These are phyloP conservation scores for Arctium minus DNA, from an alignment of 129 eudicot genomes.

Conservation along the genomic window DNA sequence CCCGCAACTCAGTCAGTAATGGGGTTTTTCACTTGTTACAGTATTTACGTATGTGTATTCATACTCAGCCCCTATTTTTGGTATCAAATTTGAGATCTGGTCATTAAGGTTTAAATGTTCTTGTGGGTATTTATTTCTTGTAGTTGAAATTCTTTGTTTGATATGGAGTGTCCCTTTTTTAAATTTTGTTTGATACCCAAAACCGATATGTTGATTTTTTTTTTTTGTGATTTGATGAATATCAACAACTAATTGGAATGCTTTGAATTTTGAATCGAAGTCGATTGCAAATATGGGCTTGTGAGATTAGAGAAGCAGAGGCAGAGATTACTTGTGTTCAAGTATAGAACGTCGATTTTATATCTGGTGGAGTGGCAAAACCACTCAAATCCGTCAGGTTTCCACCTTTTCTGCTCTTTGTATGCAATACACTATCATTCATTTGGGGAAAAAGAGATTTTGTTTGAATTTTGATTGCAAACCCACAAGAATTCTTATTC, in stretches of 20 bases:
- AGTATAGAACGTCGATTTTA: constrained; percentile 55
- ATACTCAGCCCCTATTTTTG: too few species aligned
- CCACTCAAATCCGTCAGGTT: constrained; percentile 98
- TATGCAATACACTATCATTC: neutral
- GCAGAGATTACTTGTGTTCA: constrained; percentile 77
- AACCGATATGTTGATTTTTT: neutral
- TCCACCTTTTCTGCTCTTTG: neutral
- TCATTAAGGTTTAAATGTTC: too few species aligned
- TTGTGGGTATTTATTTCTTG: too few species aligned
- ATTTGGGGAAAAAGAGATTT: neutral
- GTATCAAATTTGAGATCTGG: too few species aligned
- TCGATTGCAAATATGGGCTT: constrained; percentile 44
- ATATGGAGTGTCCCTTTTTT: neutral
- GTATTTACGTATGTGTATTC: too few species aligned
- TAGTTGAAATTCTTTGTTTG: too few species aligned
- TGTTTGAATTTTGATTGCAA: neutral
- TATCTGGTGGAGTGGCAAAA: constrained; percentile 93
- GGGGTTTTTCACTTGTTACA: too few species aligned
- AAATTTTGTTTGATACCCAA: neutral
- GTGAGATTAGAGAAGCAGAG: constrained; percentile 65
- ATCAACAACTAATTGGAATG: neutral
- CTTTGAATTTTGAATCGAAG: neutral
- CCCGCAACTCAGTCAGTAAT: too few species aligned
- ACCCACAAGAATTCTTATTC: neutral
- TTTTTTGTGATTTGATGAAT: neutral